These are phyloP conservation scores for Solanum chacoense DNA, from an alignment of 305 asterid species.

Conservation along the genomic window DNA sequence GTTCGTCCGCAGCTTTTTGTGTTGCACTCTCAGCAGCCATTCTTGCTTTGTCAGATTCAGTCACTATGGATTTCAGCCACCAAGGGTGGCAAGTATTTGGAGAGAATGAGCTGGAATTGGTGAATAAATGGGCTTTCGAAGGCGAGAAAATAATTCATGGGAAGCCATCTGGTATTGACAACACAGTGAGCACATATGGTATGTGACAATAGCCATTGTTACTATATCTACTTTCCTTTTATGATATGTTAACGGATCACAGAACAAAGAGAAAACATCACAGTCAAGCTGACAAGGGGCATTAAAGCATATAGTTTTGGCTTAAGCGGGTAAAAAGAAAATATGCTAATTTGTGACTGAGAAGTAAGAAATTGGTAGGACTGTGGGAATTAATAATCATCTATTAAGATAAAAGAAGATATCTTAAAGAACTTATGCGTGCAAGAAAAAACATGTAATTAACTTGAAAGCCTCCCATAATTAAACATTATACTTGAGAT, in stretches of 20 bases:
- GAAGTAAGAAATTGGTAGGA: background rate
- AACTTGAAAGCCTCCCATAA: background rate
- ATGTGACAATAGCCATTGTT: slow-evolving; percentile 17
- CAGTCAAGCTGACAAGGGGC: background rate
- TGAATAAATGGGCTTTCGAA: slow-evolving; percentile 93
- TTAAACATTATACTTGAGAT: background rate
- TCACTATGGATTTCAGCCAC: slow-evolving; percentile 57
- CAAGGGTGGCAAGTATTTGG: slow-evolving; percentile 80
- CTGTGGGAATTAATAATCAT: background rate
- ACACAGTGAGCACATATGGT: slow-evolving; percentile 96
- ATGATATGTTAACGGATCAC: background rate
- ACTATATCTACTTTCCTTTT: background rate
- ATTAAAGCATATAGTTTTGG: background rate
- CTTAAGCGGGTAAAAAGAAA: background rate
- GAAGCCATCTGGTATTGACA: slow-evolving; percentile 97
- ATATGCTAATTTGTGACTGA: background rate
- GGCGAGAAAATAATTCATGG: slow-evolving; percentile 96
- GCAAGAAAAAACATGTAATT: background rate
- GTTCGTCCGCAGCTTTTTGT: slow-evolving; percentile 94
- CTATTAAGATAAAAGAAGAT: background rate
- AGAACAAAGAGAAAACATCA: background rate
- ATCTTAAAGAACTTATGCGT: background rate
- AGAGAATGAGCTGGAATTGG: slow-evolving; percentile 64
- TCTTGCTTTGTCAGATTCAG: slow-evolving; percentile 61
- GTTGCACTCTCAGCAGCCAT: slow-evolving; percentile 84